These are phyloP conservation scores for Zygosaccharomyces sapae DNA, from an alignment of 1,139 yeast species.

Conservation along the genomic window DNA sequence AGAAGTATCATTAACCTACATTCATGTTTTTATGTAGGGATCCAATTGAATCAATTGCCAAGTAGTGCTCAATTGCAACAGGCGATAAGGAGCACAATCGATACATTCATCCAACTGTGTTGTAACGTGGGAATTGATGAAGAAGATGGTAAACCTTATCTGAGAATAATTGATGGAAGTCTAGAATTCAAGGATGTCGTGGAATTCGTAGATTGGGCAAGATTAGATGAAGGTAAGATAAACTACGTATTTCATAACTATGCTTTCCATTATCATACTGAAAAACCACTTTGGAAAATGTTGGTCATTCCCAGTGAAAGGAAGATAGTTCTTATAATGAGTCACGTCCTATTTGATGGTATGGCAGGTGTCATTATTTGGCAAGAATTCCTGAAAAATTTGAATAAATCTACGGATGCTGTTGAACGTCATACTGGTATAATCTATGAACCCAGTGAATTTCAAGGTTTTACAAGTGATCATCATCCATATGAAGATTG, in stretches of 20 bases:
- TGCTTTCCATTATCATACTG: conserved; percentile 18
- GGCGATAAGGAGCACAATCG: conserved; percentile 18
- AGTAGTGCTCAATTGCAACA: conserved; percentile 9
- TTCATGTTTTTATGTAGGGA: conserved; percentile 27
- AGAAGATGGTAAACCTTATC: conserved; percentile 7
- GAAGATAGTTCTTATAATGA: conserved; percentile 21
- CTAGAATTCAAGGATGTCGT: conserved; percentile 23
- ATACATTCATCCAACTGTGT: conserved; percentile 19
- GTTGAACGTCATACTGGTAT: background rate
- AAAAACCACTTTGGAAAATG: conserved; percentile 29
- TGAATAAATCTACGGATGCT: conserved; percentile 7
- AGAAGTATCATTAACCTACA: conserved; percentile 26
- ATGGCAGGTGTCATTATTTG: conserved; percentile 26
- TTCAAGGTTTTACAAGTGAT: background rate
- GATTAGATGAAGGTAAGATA: conserved; percentile 16
- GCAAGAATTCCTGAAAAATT: conserved; percentile 18
- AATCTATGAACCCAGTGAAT: conserved; percentile 4
- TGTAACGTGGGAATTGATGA: conserved; percentile 18
- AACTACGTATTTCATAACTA: conserved; percentile 23
- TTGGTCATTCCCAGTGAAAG: conserved; percentile 18
- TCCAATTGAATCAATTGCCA: conserved; percentile 25
- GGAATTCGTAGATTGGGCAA: conserved; percentile 19
- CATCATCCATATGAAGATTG: conserved; percentile 11
- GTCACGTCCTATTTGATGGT: conserved; percentile 32
- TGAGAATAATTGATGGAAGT: conserved; percentile 9